A percentile compares a stretch with the other conserved stretches of the same genome.
phyloP scores from a whole-genome alignment of 2,329 filamentous ascomycete species.

The Myrmaecium sp. region DNA sequence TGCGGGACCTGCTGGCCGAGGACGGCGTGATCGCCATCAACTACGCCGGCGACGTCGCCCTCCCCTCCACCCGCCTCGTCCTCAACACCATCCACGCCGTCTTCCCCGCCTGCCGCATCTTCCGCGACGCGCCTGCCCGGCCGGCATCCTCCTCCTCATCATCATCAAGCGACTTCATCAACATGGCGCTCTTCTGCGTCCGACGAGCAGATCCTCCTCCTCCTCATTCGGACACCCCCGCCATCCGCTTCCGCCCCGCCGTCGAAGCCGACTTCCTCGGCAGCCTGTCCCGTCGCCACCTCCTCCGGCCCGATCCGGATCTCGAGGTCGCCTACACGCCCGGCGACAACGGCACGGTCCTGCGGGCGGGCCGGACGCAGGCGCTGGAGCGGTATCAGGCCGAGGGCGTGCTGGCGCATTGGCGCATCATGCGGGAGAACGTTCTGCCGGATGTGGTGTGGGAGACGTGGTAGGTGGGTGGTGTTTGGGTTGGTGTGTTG shows the following conservation, averaged over 20 bases:
- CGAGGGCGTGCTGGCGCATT: constrained; percentile 67
- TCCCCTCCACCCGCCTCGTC: constrained; percentile 60
- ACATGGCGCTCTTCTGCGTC: constrained; percentile 90
- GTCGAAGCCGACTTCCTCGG: constrained; percentile 49
- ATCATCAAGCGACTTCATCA: constrained; percentile 95
- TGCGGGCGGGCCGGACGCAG: constrained; percentile 46
- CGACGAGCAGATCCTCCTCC: constrained; percentile 36
- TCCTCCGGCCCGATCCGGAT: constrained; percentile 57
- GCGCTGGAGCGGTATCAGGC: constrained; percentile 56
- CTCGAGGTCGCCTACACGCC: constrained; percentile 31
- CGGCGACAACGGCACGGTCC: constrained; percentile 31
- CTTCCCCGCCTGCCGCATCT: constrained; percentile 83
- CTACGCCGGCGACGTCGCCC: constrained; percentile 75
- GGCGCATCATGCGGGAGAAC: constrained; percentile 77
- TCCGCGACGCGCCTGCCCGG: constrained; percentile 53
- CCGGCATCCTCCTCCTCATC: constrained; percentile 21
- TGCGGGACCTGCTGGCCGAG: constrained; percentile 54
- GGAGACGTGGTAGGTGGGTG: constrained; percentile 92
- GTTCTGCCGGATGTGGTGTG: constrained; percentile 66
- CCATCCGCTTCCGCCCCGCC: constrained; percentile 51
- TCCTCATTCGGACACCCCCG: constrained; percentile 13
- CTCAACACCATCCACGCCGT: constrained; percentile 66
- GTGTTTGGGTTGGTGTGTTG: too few species aligned
- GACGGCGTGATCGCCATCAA: constrained; percentile 79
- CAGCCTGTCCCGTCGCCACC: constrained; percentile 52